phyloP scores from a whole-genome alignment of 2,329 filamentous ascomycete species.

The Rosellinia necatrix region DNA sequence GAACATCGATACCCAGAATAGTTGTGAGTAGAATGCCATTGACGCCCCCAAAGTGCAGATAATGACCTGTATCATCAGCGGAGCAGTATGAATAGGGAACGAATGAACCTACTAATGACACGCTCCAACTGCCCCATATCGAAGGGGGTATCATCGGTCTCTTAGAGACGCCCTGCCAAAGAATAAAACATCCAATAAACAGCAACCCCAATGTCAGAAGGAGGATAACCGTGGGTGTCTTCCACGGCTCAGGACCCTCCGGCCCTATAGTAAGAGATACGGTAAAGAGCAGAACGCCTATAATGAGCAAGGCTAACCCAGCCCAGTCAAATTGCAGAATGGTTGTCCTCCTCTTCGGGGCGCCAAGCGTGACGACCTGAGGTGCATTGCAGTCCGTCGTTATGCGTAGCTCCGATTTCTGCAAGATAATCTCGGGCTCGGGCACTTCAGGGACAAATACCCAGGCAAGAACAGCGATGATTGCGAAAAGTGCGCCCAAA shows the following conservation, averaged over 20 bases:
- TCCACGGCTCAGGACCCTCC: constrained; percentile 40
- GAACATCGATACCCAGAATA: constrained; percentile 44
- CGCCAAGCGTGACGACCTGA: constrained; percentile 29
- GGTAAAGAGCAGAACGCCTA: constrained; percentile 39
- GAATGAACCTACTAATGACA: constrained; percentile 35
- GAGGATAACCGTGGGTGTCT: constrained; percentile 41
- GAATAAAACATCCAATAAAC: constrained; percentile 39
- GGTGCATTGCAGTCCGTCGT: constrained; percentile 28
- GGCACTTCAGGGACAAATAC: constrained; percentile 38
- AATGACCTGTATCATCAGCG: constrained; percentile 33
- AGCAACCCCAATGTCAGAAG: constrained; percentile 39
- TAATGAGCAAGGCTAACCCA: constrained; percentile 38
- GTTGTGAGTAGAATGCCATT: constrained; percentile 41
- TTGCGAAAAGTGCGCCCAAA: constrained; percentile 37
- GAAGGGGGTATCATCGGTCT: constrained; percentile 41
- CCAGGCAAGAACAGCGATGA: constrained; percentile 35
- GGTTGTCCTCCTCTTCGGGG: constrained; percentile 22
- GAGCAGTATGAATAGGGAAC: not conserved
- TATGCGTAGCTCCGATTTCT: constrained; percentile 29
- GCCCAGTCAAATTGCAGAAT: constrained; percentile 40
- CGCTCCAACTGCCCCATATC: constrained; percentile 37
- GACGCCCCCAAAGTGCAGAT: constrained; percentile 38
- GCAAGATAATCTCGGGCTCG: constrained; percentile 25
- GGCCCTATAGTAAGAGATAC: constrained; percentile 42
- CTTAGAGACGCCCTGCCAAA: constrained; percentile 41